phyloP scores from a whole-genome alignment of 768 basidiomycete species.

The Candolleomyces efflorescens region DNA sequence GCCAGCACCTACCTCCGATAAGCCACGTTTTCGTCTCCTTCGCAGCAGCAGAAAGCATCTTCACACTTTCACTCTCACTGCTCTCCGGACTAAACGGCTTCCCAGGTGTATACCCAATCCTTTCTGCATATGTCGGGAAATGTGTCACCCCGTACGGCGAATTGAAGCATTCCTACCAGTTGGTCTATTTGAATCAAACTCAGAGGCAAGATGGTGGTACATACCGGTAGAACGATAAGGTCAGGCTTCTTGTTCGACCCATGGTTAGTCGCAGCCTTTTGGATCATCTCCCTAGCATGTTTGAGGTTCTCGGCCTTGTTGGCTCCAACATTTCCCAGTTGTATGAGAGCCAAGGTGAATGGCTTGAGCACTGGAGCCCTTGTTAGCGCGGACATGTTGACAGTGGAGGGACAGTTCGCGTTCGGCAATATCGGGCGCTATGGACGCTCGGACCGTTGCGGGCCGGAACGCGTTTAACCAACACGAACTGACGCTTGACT shows the following conservation, averaged over 20 bases:
- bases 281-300: conserved; percentile 78
- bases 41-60: conserved; percentile 76
- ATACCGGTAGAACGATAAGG: conserved; percentile 80
- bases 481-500: no score
- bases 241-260: conserved; percentile 60
- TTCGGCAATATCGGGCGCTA: no score
- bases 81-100: conserved; percentile 51
- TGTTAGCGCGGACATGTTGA: conserved; percentile 6
- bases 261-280: conserved; percentile 52
- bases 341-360: conserved; percentile 86
- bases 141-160: conserved; percentile 77
- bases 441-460: neutral
- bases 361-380: conserved; percentile 41
- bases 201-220: conserved; percentile 15
- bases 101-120: conserved; percentile 59
- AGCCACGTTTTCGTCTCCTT: conserved; percentile 80
- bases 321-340: conserved; percentile 70
- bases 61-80: conserved; percentile 71
- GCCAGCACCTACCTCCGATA: conserved; percentile 67
- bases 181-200: neutral
- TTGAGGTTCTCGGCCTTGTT: conserved; percentile 77
- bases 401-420: neutral
- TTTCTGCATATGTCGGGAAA: conserved; percentile 83
- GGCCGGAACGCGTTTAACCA: no score
- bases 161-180: conserved; percentile 77